Evolutionary conservation across 176 grass and related monocot genomes (phyloP), one percentile per base, ranked within the genome.

Genomic region (Urochloa ruziziensis): DNA sequence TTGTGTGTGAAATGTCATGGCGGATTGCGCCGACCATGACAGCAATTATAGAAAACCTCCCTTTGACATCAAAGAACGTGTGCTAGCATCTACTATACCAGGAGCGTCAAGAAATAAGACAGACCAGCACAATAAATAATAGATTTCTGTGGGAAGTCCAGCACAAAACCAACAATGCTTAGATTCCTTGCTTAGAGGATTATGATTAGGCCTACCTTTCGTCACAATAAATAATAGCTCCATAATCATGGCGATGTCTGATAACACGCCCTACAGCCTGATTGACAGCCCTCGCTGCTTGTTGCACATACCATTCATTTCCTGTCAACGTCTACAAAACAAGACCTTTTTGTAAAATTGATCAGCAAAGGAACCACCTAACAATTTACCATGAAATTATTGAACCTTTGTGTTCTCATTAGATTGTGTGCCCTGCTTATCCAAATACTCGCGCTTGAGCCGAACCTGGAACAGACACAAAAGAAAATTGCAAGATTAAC

Each of bases 221-320:
- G 13, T 98, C 96, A 71, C 96, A 98, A 79, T 95, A 98, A 87
- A 98, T 86, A 82, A 98, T 98, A 89, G 92, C 96, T 79, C 96
- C 96, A 67, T 95, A 98, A 77, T 98, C 96, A 85, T 91, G 87
- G 48, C 82, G 80, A 88, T 98, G 96, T 90, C 96, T 91, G 52
- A 98, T 94, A 85, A 98, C 90, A 82, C 96, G 90, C 29, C 92
- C 96, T 77, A 98, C 93, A 60, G 96, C 93, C 85, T 98, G 96
- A 94, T 98, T 95, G 54, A 98, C 93, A 86, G 91, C 96, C 80
- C 96, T 91, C 76, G 96, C 87, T 70, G 96, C 93, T 95, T 98
- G 92, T 84, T 98, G 96, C 36, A 90, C 84, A 91, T 98, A 98
- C 96, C 96, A 98, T 67, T 91, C 91, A 49, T 95, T 84, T 56